These are phyloP conservation scores for Kluyveromyces marxianus DNA, from an alignment of 1,139 yeast species.

Conservation along the genomic window DNA sequence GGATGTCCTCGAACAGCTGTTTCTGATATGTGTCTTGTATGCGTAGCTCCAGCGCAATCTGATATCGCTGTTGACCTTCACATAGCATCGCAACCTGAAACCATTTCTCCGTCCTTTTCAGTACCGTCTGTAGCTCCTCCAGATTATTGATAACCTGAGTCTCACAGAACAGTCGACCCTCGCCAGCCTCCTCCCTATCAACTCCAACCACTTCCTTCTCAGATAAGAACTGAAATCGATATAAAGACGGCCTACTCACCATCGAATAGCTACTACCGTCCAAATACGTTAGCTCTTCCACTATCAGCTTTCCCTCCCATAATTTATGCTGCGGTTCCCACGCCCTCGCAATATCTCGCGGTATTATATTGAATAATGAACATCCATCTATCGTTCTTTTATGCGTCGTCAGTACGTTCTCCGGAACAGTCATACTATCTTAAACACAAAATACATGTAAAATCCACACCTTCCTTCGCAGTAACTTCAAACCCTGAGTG, in stretches of 20 bases:
- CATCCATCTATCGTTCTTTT: constrained; percentile 4
- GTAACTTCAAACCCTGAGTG: neutral
- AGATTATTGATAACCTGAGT: constrained; percentile 16
- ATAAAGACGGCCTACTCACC: constrained; percentile 11
- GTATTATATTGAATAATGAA: constrained; percentile 13
- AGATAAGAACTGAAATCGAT: constrained; percentile 1
- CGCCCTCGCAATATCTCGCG: constrained; percentile 10
- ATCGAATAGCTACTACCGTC: constrained; percentile 12
- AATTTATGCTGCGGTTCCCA: constrained; percentile 6
- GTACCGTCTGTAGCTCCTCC: constrained; percentile 11
- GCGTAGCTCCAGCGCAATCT: constrained; percentile 18
- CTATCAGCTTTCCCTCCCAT: constrained; percentile 12
- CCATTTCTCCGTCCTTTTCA: constrained; percentile 10
- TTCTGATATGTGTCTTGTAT: constrained; percentile 14
- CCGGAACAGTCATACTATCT: neutral
- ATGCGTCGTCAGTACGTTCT: constrained; percentile 4
- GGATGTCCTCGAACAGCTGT: constrained; percentile 18
- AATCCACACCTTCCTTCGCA: neutral
- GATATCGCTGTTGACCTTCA: constrained; percentile 7
- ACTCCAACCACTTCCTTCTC: constrained; percentile 2
- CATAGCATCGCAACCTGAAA: constrained; percentile 17
- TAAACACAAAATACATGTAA: neutral
- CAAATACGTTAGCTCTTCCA: constrained; percentile 13
- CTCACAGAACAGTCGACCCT: constrained; percentile 13
- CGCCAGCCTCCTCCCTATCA: constrained; percentile 7